phyloP scores from a whole-genome alignment of 176 grass and related monocot genomes.

The Dendrocalamus sinicus region DNA sequence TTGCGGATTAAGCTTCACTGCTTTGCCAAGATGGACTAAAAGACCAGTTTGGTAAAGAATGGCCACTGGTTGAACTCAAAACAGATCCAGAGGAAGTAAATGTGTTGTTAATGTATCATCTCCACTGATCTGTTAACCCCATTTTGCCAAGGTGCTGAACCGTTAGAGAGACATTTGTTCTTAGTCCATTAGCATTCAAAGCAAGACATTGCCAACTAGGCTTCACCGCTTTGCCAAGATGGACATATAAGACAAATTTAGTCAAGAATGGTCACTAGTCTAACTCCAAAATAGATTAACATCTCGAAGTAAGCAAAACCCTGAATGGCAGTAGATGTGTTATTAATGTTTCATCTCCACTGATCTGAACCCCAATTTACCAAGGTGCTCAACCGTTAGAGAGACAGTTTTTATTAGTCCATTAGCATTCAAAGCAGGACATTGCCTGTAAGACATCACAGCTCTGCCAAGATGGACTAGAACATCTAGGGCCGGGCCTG shows the following conservation, averaged over 20 bases:
- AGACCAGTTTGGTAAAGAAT: not conserved
- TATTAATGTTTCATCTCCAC: slow-evolving; percentile 45
- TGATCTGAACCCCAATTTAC: slow-evolving; percentile 35
- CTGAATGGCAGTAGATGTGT: not conserved
- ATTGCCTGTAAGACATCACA: slow-evolving; percentile 35
- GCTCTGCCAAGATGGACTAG: slow-evolving; percentile 74
- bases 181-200: slow-evolving; percentile 63
- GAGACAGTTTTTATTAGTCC: slow-evolving; percentile 49
- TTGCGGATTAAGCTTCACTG: slow-evolving; percentile 12
- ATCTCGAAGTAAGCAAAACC: not conserved
- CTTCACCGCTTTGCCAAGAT: slow-evolving; percentile 43
- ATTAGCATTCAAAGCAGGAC: slow-evolving; percentile 71
- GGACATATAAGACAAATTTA: not conserved
- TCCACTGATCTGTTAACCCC: slow-evolving; percentile 23
- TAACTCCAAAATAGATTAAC: not conserved
- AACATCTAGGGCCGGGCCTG: not conserved
- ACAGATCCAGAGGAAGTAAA: not conserved
- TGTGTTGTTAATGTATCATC: slow-evolving; percentile 23
- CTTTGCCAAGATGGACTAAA: slow-evolving; percentile 60
- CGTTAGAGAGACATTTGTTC: slow-evolving; percentile 9
- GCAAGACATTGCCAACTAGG: slow-evolving; percentile 31
- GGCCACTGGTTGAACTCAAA: not conserved
- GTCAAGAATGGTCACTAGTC: not conserved
- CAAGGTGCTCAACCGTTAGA: slow-evolving; percentile 35
- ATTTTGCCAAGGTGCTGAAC: slow-evolving; percentile 28